Evolutionary conservation across 176 grass and related monocot genomes (phyloP).

Genomic region (Triticum urartu): DNA sequence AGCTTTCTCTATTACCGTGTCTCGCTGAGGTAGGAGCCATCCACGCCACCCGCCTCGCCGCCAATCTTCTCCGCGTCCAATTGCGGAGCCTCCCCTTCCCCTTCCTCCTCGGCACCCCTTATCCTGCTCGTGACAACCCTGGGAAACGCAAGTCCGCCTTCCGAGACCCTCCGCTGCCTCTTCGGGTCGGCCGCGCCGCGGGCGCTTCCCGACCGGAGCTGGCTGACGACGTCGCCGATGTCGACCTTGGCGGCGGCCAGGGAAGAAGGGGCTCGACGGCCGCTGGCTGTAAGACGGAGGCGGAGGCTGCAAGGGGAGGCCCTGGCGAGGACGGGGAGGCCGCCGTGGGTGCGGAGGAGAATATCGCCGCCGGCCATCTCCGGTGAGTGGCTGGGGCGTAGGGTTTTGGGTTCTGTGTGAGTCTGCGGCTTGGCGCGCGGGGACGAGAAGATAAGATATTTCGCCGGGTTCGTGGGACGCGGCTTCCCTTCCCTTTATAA

Average conservation of each 20-base stretch:
- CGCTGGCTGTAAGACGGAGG: constrained; percentile 22
- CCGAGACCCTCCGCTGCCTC: constrained; percentile 31
- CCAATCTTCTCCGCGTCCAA: constrained; percentile 13
- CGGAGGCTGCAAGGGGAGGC: constrained; percentile 54
- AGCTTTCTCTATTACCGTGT: constrained; percentile 55
- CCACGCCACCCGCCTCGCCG: constrained; percentile 30
- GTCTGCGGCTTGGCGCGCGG: constrained; percentile 37
- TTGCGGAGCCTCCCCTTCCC: constrained; percentile 9
- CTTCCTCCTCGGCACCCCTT: constrained; percentile 20
- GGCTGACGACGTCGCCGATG: constrained; percentile 33
- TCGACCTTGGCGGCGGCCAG: constrained; percentile 45
- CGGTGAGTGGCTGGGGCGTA: neutral
- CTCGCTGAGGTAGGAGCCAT: constrained; percentile 76
- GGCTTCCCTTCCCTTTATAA: neutral
- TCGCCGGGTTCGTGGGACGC: neutral
- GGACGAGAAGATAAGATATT: constrained; percentile 45
- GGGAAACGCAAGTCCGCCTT: constrained; percentile 29
- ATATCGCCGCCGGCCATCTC: constrained; percentile 54
- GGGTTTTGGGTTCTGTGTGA: constrained; percentile 33
- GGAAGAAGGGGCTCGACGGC: constrained; percentile 8
- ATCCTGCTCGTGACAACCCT: constrained; percentile 27
- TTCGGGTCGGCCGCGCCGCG: constrained; percentile 12
- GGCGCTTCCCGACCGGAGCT: constrained; percentile 19
- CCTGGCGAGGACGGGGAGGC: constrained; percentile 38
- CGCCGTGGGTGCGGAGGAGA: constrained; percentile 36